These are phyloP conservation scores for Medicago truncatula DNA, from an alignment of 306 rosid species.

Conservation along the genomic window DNA sequence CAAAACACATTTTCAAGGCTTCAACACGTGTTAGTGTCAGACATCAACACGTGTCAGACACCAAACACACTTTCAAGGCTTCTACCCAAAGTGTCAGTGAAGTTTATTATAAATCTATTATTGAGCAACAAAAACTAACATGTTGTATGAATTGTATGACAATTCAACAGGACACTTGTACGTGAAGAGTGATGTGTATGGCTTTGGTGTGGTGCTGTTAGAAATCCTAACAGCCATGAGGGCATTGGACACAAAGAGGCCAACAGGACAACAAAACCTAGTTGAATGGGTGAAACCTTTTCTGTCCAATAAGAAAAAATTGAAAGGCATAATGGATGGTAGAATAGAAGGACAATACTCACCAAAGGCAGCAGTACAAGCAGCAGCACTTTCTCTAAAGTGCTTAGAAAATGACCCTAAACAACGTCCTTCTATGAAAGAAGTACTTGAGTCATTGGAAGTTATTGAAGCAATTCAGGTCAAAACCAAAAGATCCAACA, in stretches of 20 bases:
- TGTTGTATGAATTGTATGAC: background rate
- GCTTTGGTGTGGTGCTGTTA: conserved; percentile 85
- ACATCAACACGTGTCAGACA: background rate
- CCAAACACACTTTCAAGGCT: no score
- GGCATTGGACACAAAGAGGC: conserved; percentile 61
- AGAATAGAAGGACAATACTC: conserved; percentile 79
- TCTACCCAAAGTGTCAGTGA: no score
- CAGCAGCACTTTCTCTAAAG: conserved; percentile 62
- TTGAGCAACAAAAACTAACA: background rate
- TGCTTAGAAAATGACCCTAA: conserved; percentile 70
- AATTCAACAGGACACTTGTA: conserved; percentile 85
- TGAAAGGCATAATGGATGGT: conserved; percentile 65
- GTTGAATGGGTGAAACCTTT: conserved; percentile 72
- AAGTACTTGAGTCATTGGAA: conserved; percentile 66
- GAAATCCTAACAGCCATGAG: conserved; percentile 74
- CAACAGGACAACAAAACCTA: conserved; percentile 63
- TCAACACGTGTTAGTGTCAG: background rate
- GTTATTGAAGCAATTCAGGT: conserved; percentile 53
- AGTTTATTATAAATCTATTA: no score
- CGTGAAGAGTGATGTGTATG: conserved; percentile 90
- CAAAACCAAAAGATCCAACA: conserved; percentile 50
- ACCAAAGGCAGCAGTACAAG: conserved; percentile 57
- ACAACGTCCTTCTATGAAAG: conserved; percentile 84
- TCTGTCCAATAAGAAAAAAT: conserved; percentile 55
- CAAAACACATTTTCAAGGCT: no score